phyloP scores from a whole-genome alignment of 1,139 yeast genomes.

The Blastobotrys serpentis region DNA sequence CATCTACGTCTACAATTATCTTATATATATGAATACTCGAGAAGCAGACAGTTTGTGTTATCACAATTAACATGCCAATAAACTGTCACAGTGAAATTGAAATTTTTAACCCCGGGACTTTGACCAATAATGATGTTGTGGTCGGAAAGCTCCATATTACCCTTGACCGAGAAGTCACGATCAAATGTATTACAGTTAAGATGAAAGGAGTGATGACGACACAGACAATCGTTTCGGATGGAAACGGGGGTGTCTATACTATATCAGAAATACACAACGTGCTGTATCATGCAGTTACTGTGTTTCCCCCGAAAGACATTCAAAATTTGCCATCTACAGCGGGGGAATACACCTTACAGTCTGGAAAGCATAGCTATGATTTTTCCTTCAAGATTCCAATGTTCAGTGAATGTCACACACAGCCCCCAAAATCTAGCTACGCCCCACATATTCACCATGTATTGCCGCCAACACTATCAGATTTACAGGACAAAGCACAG shows the following conservation, averaged over 20 bases:
- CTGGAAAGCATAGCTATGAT: slow-evolving; percentile 60
- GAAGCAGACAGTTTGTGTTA: no score
- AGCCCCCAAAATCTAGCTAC: slow-evolving; percentile 30
- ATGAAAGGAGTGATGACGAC: slow-evolving; percentile 58
- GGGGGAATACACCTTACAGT: slow-evolving; percentile 56
- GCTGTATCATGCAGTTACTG: slow-evolving; percentile 53
- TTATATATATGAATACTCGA: no score
- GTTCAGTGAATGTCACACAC: slow-evolving; percentile 47
- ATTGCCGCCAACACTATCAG: slow-evolving; percentile 59
- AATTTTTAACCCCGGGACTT: no score
- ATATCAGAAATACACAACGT: slow-evolving; percentile 53
- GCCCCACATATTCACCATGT: slow-evolving; percentile 44
- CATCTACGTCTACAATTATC: no score
- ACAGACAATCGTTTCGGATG: slow-evolving; percentile 40
- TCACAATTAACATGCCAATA: no score
- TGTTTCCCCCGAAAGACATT: slow-evolving; percentile 61
- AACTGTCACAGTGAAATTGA: no score
- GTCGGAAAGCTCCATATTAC: slow-evolving; percentile 49
- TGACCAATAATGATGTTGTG: slow-evolving; percentile 53
- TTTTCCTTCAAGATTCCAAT: slow-evolving; percentile 57
- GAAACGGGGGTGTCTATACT: slow-evolving; percentile 25
- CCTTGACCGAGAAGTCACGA: slow-evolving; percentile 48
- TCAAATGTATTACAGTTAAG: slow-evolving; percentile 56
- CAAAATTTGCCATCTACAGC: slow-evolving; percentile 48
- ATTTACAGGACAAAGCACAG: slow-evolving; percentile 47